These are phyloP conservation scores for Naganishia kalamii DNA, from an alignment of 768 basidiomycete genomes.

Conservation along the genomic window DNA sequence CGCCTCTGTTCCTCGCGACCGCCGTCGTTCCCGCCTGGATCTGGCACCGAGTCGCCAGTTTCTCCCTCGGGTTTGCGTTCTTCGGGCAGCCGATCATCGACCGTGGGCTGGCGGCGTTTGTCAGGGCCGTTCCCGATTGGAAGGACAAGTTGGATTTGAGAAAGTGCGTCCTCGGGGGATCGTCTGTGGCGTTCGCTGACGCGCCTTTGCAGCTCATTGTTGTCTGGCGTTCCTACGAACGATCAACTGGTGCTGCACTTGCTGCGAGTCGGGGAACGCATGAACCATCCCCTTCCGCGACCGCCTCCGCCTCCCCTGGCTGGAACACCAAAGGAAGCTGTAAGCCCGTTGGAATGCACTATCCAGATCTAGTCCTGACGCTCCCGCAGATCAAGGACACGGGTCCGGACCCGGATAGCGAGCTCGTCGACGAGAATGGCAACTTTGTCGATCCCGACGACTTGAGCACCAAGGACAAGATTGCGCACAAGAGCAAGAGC, in stretches of 20 bases:
- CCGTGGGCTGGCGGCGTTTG: conserved; percentile 34
- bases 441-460: conserved; percentile 36
- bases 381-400: conserved; percentile 32
- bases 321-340: conserved; percentile 42
- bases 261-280: conserved; percentile 45
- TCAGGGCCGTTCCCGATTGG: conserved; percentile 48
- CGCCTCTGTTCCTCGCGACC: conserved; percentile 42
- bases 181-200: conserved; percentile 11
- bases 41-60: conserved; percentile 43
- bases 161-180: conserved; percentile 27
- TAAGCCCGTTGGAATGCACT: conserved; percentile 37
- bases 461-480: conserved; percentile 32
- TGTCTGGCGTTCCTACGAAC: conserved; percentile 48
- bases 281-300: conserved; percentile 29
- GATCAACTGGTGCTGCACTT: conserved; percentile 47
- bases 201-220: conserved; percentile 34
- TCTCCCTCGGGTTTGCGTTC: conserved; percentile 46
- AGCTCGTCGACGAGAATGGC: conserved; percentile 44
- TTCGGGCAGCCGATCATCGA: conserved; percentile 47
- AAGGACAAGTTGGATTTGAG: conserved; percentile 45
- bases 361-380: conserved; percentile 20
- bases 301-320: conserved; percentile 37
- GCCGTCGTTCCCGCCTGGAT: conserved; percentile 44
- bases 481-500: conserved; percentile 37
- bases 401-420: conserved; percentile 31